phyloP scores from a whole-genome alignment of 2,329 filamentous ascomycete species.

The Ophiostoma quercus region DNA sequence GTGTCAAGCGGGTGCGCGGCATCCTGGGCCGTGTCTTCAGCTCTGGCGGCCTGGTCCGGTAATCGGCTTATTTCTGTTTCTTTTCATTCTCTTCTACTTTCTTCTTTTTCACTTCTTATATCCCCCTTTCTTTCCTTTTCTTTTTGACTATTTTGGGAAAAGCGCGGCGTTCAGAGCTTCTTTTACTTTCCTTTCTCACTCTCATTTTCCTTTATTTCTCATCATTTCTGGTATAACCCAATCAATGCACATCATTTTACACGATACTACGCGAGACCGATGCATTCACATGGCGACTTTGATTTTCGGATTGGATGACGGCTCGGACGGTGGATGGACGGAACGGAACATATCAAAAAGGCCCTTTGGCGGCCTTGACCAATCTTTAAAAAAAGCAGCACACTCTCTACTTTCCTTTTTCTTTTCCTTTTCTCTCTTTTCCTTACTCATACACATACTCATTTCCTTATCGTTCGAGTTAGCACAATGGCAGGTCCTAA shows the following conservation, averaged over 20 bases:
- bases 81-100: neutral
- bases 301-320: neutral
- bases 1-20: slow-evolving; percentile 44
- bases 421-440: slow-evolving; percentile 6
- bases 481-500: slow-evolving; percentile 12
- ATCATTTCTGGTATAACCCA: slow-evolving; percentile 10
- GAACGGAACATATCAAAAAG: neutral
- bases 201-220: neutral
- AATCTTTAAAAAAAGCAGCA: slow-evolving; percentile 13
- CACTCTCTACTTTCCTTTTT: slow-evolving; percentile 9
- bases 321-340: slow-evolving; percentile 5
- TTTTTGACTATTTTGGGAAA: slow-evolving; percentile 22
- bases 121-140: slow-evolving; percentile 3
- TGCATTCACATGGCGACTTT: slow-evolving; percentile 10
- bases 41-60: slow-evolving; percentile 38
- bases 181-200: slow-evolving; percentile 8
- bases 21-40: slow-evolving; percentile 52
- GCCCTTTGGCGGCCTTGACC: neutral
- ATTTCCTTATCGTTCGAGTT: slow-evolving; percentile 9
- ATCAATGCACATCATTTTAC: neutral
- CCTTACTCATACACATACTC: slow-evolving; percentile 10
- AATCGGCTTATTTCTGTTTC: neutral
- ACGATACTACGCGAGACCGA: slow-evolving; percentile 8
- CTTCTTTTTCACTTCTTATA: slow-evolving; percentile 17
- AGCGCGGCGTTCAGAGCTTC: slow-evolving; percentile 23